Conservation (phyloP, 805 yeast species). For the Nakazawaea wickerhamii region DNA sequence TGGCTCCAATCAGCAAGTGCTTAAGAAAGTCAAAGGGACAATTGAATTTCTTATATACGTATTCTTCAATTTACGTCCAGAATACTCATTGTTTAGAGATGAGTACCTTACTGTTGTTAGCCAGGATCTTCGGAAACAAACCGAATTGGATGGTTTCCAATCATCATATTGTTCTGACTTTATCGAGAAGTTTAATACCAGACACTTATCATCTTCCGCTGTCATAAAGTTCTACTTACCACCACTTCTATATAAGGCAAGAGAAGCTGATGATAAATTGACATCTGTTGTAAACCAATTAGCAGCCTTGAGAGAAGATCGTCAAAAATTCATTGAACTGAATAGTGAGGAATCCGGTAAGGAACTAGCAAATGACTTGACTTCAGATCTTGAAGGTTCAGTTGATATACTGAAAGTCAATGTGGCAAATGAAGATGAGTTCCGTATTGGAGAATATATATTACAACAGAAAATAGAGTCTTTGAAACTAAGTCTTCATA, state of each 20-base stretch:
- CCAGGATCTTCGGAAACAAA: slow-evolving; percentile 10
- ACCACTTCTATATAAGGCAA: slow-evolving; percentile 46
- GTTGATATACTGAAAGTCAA: not conserved
- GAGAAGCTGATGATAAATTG: slow-evolving; percentile 43
- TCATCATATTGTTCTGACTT: slow-evolving; percentile 26
- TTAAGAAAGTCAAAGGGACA: slow-evolving; percentile 69
- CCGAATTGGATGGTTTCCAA: slow-evolving; percentile 16
- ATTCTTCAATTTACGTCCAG: slow-evolving; percentile 73
- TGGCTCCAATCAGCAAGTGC: slow-evolving; percentile 60
- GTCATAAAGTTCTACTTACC: slow-evolving; percentile 75
- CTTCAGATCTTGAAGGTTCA: not conserved
- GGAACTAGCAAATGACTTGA: not conserved
- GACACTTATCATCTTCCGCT: slow-evolving; percentile 79
- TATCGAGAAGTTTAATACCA: slow-evolving; percentile 29
- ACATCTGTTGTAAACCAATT: slow-evolving; percentile 16
- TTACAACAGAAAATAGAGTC: slow-evolving; percentile 23
- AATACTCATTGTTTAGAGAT: slow-evolving; percentile 67
- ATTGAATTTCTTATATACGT: slow-evolving; percentile 77
- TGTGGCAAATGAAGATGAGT: slow-evolving; percentile 21
- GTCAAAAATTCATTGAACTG: not conserved
- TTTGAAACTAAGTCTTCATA: slow-evolving; percentile 26
- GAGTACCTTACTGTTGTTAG: slow-evolving; percentile 49
- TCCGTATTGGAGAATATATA: slow-evolving; percentile 24
- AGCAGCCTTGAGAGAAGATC: slow-evolving; percentile 15
- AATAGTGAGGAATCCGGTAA: not conserved